A percentile compares a stretch with the other conserved stretches of the same genome.
Conservation (phyloP, 2,329 filamentous ascomycete genomes). For the Nannizziopsis arthrosporioides region DNA sequence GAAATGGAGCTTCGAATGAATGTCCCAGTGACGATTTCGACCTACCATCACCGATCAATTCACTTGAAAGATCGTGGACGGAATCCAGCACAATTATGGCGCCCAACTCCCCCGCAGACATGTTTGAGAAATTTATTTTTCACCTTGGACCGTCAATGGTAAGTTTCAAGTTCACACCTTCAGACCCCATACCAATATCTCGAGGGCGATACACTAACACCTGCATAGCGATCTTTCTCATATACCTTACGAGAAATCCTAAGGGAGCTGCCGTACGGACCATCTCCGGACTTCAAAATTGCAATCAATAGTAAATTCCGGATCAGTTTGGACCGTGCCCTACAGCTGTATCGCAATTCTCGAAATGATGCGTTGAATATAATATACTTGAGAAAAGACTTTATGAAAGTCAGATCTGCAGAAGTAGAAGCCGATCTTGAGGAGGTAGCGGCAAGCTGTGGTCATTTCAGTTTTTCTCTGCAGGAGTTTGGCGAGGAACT, state of each 20-base stretch:
- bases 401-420: constrained; percentile 55
- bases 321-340: constrained; percentile 66
- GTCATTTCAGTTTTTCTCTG: constrained; percentile 87
- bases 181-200: not conserved
- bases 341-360: constrained; percentile 65
- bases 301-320: constrained; percentile 68
- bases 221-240: constrained; percentile 63
- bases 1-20: not conserved
- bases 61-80: not conserved
- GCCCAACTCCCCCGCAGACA: constrained; percentile 52
- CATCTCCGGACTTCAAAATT: constrained; percentile 55
- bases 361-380: constrained; percentile 63
- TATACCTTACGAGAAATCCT: constrained; percentile 83
- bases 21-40: not conserved
- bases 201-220: constrained; percentile 17
- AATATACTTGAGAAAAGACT: constrained; percentile 68
- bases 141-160: constrained; percentile 82
- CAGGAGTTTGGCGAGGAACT: constrained; percentile 86
- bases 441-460: constrained; percentile 93
- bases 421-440: constrained; percentile 86
- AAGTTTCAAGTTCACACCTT: not conserved
- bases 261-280: constrained; percentile 70
- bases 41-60: not conserved
- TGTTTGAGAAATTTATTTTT: constrained; percentile 82
- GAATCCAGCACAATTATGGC: constrained; percentile 11